phyloP scores from a whole-genome alignment of 2,329 filamentous ascomycete species.

The Colletotrichum phormii region DNA sequence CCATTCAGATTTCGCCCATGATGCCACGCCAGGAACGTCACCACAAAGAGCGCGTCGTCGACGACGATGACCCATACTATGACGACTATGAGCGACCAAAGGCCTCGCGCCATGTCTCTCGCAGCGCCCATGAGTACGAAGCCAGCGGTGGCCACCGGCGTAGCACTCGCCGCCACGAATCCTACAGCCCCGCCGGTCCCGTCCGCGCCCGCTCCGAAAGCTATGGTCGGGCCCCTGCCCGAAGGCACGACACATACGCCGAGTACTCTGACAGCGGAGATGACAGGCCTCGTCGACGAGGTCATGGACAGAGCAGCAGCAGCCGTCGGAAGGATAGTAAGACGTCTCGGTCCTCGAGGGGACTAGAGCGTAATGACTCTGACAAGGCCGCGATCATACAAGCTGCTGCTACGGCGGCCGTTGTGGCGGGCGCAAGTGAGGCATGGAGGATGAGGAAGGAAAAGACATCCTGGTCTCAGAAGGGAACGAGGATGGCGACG shows the following conservation, averaged over 20 bases:
- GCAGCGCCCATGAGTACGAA: conserved; percentile 15
- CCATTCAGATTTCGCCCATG: background rate
- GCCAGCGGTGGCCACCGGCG: conserved; percentile 3
- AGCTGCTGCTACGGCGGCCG: conserved; percentile 32
- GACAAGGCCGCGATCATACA: conserved; percentile 28
- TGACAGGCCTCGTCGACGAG: conserved; percentile 7
- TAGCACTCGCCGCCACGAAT: background rate
- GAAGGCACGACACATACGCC: conserved; percentile 19
- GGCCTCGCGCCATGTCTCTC: conserved; percentile 20
- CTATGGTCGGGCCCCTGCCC: background rate
- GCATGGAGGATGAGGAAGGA: conserved; percentile 36
- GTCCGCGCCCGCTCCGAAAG: conserved; percentile 26
- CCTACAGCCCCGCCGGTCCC: conserved; percentile 1
- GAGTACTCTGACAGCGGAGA: conserved; percentile 31
- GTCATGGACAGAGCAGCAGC: background rate
- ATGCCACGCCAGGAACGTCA: conserved; percentile 31
- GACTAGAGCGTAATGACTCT: background rate
- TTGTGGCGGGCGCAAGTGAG: conserved; percentile 33
- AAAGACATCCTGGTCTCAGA: conserved; percentile 31
- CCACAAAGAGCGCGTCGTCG: conserved; percentile 1
- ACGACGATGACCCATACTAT: conserved; percentile 31
- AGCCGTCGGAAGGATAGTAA: conserved; percentile 2
- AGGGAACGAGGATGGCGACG: conserved; percentile 32
- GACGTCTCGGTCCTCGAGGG: background rate
- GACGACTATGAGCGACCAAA: conserved; percentile 16